Evolutionary conservation across 2,329 filamentous ascomycete genomes (phyloP), one percentile per base, ranked within the genome.

Genomic region (Arthroderma sp.): DNA sequence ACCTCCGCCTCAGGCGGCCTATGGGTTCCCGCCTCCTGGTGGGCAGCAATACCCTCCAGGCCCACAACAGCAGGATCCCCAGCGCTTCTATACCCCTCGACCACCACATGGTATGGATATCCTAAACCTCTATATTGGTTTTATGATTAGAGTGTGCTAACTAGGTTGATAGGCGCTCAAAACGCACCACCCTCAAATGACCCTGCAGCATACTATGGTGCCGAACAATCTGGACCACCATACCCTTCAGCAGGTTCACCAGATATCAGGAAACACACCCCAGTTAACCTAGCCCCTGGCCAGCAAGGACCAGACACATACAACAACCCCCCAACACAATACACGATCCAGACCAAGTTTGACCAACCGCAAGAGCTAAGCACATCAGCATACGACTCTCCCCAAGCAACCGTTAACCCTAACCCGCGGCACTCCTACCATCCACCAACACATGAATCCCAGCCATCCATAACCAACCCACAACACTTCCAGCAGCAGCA

Each of bases 361-460:
- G 83, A 84, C 28, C 81, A 82, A 61, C 83, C 87, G 0, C 87
- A 91, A 71, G 87, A 91, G 72, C 76, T 91, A 51, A 85, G 86
- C 25, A 89, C 87, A 0, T 87, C 86, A 0, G 82, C 81, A 8
- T 91, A 90, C 66, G 86, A 90, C 69, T 87, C 86, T 2, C 87
- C 86, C 43, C 78, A 87, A 39, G 81, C 74, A 19, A 67, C 66
- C 51, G 59, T 63, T 31, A 54, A 62, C 31, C 56, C 62, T 55
- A 59, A 60, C 37, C 64, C 69, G 57, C 68, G 71, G 47, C 66
- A 70, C 56, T 65, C 68, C 17, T 74, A 71, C 56, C 64, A 66
- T 11, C 62, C 65, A 15, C 56, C 62, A 1, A 57, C 56, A 33
- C 56, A 60, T 5, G 63, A 63, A n/a, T 63, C 64, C 61, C 64